Evolutionary conservation across 2,329 filamentous ascomycete genomes (phyloP), one percentile per base, ranked within the genome.

Genomic region (Thelonectria rubi): DNA sequence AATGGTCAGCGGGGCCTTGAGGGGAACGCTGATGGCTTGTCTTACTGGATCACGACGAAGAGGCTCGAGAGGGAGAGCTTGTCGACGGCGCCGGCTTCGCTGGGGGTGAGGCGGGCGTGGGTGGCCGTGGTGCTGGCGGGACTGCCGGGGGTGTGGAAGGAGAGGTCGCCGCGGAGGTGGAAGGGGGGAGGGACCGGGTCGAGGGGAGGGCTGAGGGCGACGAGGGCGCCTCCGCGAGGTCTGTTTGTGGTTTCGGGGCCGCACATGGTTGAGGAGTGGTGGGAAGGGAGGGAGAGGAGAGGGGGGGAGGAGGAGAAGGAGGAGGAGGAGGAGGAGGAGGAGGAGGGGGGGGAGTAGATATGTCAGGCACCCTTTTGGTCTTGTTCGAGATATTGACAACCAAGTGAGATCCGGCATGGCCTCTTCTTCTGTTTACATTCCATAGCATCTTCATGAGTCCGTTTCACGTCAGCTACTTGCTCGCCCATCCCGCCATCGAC

Each of bases 1-100:
- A 3, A 21, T 0, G 32, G 60, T 72, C 34, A 74, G 59, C 1
- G 7, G 18, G 24, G 42, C 55, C 0, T 5, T n/a, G 11, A 18
- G n/a, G 17, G 32, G 18, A 32, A 21, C 47, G 21, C 24, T 17
- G 12, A 21, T 37, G 9, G 39, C 7, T 24, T 24, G 8, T 6
- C 80, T 68, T 65, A 84, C 81, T 83, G 81, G 14, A 83, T 82
- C 2, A 80, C 76, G 4, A 83, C 73, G 3, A 74, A 73, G 40
- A 80, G 62, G 26, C 73, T 62, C 1, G 62, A 66, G 0, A 74
- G 49, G 1, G 62, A 66, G 0, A 74, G 49, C 5, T 34, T 32
- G 8, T 55, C 63, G 5, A 64, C 55, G 12, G 63, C 62, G 10
- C 54, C 65, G 6, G 60, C 63, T 1, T 69, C 64, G 21, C 68